phyloP scores from a whole-genome alignment of 805 yeast genomes.

The Brettanomyces nanus region DNA sequence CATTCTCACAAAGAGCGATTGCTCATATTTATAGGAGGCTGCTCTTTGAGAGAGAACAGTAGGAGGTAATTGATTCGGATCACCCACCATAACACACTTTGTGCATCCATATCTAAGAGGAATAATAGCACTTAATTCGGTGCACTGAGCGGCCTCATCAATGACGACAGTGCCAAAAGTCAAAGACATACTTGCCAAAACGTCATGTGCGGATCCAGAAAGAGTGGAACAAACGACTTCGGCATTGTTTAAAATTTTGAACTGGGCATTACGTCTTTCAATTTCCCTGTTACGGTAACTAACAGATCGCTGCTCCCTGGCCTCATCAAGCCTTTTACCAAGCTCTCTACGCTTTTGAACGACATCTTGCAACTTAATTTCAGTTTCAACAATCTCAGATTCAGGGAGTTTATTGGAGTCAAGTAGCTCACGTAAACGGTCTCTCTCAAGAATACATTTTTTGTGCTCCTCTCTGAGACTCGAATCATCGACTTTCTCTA shows the following conservation, averaged over 20 bases:
- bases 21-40: conserved; percentile 71
- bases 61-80: conserved; percentile 96
- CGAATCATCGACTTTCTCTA: conserved; percentile 32
- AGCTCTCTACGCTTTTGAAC: conserved; percentile 56
- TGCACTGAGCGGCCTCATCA: conserved; percentile 97
- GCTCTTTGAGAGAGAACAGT: conserved; percentile 90
- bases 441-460: conserved; percentile 49
- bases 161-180: conserved; percentile 85
- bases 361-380: conserved; percentile 45
- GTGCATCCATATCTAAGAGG: conserved; percentile 89
- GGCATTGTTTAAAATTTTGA: conserved; percentile 60
- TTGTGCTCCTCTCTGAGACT: conserved; percentile 42
- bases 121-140: conserved; percentile 83
- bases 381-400: conserved; percentile 41
- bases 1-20: conserved; percentile 91
- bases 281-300: conserved; percentile 70
- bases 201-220: conserved; percentile 91
- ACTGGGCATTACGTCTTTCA: conserved; percentile 68
- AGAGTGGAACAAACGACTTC: conserved; percentile 86
- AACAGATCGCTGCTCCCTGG: conserved; percentile 64
- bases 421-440: conserved; percentile 37
- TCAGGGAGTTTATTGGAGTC: conserved; percentile 21
- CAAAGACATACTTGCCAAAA: conserved; percentile 64
- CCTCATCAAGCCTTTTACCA: conserved; percentile 68
- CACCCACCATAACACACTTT: conserved; percentile 95